Percentiles rank a stretch among this genome's conserved stretches.
Evolutionary conservation across 306 rosid species (phyloP).

Genomic region (Cucurbita argyrosperma): DNA sequence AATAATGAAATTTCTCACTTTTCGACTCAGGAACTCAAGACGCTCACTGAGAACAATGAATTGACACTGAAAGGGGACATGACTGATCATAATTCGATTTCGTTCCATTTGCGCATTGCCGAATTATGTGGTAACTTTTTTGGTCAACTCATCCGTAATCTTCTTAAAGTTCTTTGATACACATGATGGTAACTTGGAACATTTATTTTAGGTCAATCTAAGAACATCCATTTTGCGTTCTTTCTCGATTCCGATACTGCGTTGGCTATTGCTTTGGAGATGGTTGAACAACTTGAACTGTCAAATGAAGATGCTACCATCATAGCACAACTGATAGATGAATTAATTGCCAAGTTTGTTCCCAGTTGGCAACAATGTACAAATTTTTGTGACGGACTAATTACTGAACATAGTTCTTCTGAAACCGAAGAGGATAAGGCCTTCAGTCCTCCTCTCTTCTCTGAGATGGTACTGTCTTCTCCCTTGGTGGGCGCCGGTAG

Average conservation of each 20-base stretch:
- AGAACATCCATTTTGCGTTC: constrained; percentile 71
- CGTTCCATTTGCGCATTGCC: constrained; percentile 41
- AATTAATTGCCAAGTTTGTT: constrained; percentile 37
- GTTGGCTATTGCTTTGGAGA: constrained; percentile 69
- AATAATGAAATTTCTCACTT: constrained; percentile 20
- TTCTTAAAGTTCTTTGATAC: neutral
- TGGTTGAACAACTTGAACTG: constrained; percentile 76
- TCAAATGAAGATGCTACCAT: constrained; percentile 33
- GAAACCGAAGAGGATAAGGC: constrained; percentile 14
- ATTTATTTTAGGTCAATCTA: constrained; percentile 40
- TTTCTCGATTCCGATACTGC: constrained; percentile 60
- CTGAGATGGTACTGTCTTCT: neutral
- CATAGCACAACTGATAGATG: constrained; percentile 53
- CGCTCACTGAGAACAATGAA: constrained; percentile 28
- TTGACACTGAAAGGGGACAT: constrained; percentile 53
- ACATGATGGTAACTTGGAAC: neutral
- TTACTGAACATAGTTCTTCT: neutral
- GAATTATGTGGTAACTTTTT: constrained; percentile 32
- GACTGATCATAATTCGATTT: constrained; percentile 29
- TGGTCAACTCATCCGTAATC: neutral
- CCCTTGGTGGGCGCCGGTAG: neutral
- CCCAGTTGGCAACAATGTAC: constrained; percentile 42
- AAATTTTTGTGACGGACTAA: neutral
- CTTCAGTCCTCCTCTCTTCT: neutral
- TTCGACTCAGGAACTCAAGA: constrained; percentile 26